Evolutionary conservation across 345 rosid species (phyloP).

Genomic region (Xanthoceras sorbifolium): DNA sequence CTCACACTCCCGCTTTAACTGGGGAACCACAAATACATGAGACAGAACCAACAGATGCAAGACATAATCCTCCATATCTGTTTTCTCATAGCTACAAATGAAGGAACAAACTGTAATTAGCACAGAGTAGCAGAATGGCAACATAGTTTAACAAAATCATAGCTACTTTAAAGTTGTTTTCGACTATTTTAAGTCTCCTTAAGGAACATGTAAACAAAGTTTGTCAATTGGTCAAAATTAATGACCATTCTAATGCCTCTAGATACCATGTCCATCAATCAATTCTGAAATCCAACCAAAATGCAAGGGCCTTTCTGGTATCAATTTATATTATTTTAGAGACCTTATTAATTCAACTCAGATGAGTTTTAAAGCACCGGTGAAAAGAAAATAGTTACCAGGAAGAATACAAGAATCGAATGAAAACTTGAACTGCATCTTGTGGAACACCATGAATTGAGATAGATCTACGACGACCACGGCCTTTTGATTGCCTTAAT

Average conservation of each 20-base stretch:
- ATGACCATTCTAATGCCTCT: not conserved
- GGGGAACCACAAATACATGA: constrained; percentile 68
- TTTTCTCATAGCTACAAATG: constrained; percentile 66
- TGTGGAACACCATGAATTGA: constrained; percentile 71
- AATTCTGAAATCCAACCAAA: not conserved
- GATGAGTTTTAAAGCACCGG: not conserved
- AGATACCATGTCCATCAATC: not conserved
- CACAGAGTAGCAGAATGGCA: constrained; percentile 9
- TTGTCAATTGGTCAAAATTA: not conserved
- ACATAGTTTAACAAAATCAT: not conserved
- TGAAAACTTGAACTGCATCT: constrained; percentile 70
- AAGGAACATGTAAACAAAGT: not conserved
- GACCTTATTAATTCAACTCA: not conserved
- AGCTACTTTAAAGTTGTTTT: not conserved
- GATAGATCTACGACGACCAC: constrained; percentile 47
- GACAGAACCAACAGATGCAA: constrained; percentile 75
- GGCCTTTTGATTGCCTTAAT: constrained; percentile 59
- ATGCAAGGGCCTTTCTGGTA: constrained; percentile 2
- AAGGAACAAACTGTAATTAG: constrained; percentile 20
- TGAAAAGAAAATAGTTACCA: constrained; percentile 40
- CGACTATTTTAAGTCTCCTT: too few species aligned
- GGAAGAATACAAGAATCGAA: constrained; percentile 82
- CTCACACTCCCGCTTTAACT: constrained; percentile 64
- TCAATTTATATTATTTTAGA: constrained; percentile 5
- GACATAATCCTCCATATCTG: constrained; percentile 62